Conservation (phyloP, 768 basidiomycete species). For the Tylopilus sp. region DNA sequence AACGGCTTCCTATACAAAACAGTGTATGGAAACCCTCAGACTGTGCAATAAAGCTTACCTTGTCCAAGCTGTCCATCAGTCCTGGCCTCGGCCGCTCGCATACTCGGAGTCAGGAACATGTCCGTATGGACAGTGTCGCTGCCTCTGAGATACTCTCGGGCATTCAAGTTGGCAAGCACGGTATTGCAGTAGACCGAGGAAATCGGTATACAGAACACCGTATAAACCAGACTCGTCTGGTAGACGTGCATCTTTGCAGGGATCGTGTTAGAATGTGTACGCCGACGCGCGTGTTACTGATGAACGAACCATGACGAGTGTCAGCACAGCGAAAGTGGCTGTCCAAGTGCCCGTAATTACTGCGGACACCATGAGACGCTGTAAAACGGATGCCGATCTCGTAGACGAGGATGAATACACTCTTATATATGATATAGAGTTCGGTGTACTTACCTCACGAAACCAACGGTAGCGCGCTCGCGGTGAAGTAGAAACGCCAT, state of each 20-base stretch:
- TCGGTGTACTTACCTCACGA: neutral
- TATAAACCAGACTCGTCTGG: neutral
- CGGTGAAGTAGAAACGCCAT: constrained; percentile 4
- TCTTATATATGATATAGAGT: neutral
- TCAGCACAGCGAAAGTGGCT: constrained; percentile 47
- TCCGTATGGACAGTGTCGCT: no score
- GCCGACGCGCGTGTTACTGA: neutral
- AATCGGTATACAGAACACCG: neutral
- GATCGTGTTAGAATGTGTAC: neutral
- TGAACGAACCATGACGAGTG: constrained; percentile 36
- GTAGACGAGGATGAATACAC: no score
- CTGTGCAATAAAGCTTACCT: no score
- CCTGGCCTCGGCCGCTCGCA: no score
- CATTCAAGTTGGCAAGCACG: neutral
- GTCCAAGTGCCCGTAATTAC: constrained; percentile 39
- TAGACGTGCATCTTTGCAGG: neutral
- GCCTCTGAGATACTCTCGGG: neutral
- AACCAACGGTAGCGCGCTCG: neutral
- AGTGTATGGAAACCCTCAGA: no score
- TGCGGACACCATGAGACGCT: constrained; percentile 6
- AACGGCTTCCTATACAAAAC: no score
- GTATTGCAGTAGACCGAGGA: constrained; percentile 1
- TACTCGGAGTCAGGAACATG: no score
- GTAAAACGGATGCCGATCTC: constrained; percentile 7
- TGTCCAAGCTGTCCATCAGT: no score